A percentile compares a stretch with the other conserved stretches of the same genome.
phyloP scores from a whole-genome alignment of 2,329 filamentous ascomycete species.

The Fusarium fujikuroi region DNA sequence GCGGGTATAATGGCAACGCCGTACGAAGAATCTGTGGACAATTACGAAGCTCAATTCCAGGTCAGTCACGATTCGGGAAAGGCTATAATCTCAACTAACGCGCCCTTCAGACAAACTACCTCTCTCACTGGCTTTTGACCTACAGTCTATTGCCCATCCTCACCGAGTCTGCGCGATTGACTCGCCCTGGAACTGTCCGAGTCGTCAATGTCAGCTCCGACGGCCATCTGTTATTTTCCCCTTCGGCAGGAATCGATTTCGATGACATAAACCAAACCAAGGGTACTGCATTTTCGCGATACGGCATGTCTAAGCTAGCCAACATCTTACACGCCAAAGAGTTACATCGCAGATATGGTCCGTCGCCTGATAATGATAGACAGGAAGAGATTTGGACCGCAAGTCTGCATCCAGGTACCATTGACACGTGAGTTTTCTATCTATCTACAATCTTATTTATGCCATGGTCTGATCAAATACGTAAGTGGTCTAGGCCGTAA shows the following conservation, averaged over 20 bases:
- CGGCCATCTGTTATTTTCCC: slow-evolving; percentile 7
- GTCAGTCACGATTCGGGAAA: rapidly evolving
- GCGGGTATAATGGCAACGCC: slow-evolving; percentile 27
- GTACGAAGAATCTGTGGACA: slow-evolving; percentile 3
- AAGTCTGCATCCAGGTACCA: slow-evolving; percentile 16
- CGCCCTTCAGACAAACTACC: slow-evolving; percentile 6
- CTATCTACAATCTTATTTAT: too few relatives aligned
- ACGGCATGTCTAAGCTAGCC: slow-evolving; percentile 25
- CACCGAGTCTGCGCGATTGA: not conserved
- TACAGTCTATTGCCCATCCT: slow-evolving; percentile 9
- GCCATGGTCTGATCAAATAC: not conserved
- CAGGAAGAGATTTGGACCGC: slow-evolving; percentile 22
- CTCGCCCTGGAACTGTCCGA: slow-evolving; percentile 10
- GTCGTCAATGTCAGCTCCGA: slow-evolving; percentile 26
- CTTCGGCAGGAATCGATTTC: slow-evolving; percentile 21
- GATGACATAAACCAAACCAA: not conserved
- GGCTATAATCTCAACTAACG: not conserved
- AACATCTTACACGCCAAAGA: slow-evolving; percentile 29
- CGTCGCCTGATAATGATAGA: not conserved
- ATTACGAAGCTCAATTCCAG: slow-evolving; percentile 19
- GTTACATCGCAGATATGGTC: slow-evolving; percentile 14
- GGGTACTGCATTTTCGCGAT: not conserved
- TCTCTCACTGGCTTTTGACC: slow-evolving; percentile 23
- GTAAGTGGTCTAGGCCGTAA: not conserved
- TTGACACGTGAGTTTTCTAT: not conserved